Evolutionary conservation across 768 basidiomycete species (phyloP).

Genomic region (Leccinum variicolor): DNA sequence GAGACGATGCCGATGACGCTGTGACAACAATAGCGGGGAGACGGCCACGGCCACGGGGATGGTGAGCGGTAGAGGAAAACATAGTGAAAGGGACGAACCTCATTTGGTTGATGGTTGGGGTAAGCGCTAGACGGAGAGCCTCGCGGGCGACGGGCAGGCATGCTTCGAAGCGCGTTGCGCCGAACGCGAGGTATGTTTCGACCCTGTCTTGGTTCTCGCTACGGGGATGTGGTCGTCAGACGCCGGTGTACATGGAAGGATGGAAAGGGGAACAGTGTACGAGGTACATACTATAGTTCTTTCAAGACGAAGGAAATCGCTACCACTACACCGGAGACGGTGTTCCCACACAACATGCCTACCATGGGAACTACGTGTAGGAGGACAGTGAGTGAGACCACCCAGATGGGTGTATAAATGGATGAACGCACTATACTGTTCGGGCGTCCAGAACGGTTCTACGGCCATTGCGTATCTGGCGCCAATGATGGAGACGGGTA

Average conservation of each 20-base stretch:
- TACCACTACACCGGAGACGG: constrained; percentile 74
- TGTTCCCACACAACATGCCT: constrained; percentile 83
- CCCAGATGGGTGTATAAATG: too few species aligned
- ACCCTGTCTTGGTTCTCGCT: constrained; percentile 85
- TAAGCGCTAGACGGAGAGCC: constrained; percentile 74
- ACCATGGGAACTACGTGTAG: constrained; percentile 65
- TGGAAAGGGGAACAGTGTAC: not conserved
- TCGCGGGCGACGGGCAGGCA: constrained; percentile 76
- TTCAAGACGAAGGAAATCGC: constrained; percentile 67
- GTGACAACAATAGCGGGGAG: not conserved
- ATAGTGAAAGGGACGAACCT: constrained; percentile 41
- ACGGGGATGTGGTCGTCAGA: not conserved
- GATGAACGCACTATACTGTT: constrained; percentile 62
- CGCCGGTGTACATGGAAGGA: not conserved
- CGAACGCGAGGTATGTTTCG: constrained; percentile 83
- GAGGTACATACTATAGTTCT: constrained; percentile 60
- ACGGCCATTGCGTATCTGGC: constrained; percentile 72
- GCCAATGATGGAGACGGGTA: constrained; percentile 78
- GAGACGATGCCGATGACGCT: constrained; percentile 75
- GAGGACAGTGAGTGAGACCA: not conserved
- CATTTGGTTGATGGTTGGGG: constrained; percentile 85
- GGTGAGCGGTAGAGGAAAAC: not conserved
- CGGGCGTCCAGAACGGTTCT: constrained; percentile 79
- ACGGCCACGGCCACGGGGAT: not conserved
- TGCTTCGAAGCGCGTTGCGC: constrained; percentile 80